phyloP scores from a whole-genome alignment of 805 yeast genomes.

The Myxozyma sirexii region DNA sequence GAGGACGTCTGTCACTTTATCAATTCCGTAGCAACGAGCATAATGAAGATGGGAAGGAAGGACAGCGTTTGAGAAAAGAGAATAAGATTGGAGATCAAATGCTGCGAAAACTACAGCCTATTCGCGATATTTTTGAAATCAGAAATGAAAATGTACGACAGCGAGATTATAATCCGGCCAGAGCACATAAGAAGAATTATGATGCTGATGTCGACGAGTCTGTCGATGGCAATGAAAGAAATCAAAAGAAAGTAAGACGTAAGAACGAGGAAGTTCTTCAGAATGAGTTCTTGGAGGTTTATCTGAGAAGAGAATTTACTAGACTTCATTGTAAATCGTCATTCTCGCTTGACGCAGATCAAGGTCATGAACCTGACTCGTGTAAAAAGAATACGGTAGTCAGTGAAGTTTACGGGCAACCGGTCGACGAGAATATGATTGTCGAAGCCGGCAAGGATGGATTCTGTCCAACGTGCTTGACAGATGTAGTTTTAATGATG shows the following conservation, averaged over 20 bases:
- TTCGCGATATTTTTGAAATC: neutral
- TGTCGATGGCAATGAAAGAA: neutral
- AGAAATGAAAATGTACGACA: neutral
- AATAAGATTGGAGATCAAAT: neutral
- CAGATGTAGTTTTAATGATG: neutral
- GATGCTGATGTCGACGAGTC: slow-evolving; percentile 2
- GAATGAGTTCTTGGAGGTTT: neutral
- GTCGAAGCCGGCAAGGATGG: neutral
- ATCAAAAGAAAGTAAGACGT: neutral
- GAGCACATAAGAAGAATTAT: neutral
- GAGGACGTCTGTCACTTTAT: too few relatives aligned
- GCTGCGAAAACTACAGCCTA: neutral
- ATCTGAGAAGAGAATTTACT: neutral
- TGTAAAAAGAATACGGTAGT: neutral
- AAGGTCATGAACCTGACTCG: too few relatives aligned
- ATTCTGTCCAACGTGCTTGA: neutral
- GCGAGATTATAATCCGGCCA: neutral
- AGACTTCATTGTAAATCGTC: neutral
- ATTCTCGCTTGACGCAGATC: too few relatives aligned
- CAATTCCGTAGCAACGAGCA: too few relatives aligned
- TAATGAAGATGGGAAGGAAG: too few relatives aligned
- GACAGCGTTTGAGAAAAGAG: too few relatives aligned
- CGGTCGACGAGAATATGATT: neutral
- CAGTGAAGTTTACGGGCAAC: neutral
- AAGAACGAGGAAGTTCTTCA: neutral